A percentile compares a stretch with the other conserved stretches of the same genome.
phyloP scores from a whole-genome alignment of 1,139 yeast species.

The Yamadazyma conglobata region DNA sequence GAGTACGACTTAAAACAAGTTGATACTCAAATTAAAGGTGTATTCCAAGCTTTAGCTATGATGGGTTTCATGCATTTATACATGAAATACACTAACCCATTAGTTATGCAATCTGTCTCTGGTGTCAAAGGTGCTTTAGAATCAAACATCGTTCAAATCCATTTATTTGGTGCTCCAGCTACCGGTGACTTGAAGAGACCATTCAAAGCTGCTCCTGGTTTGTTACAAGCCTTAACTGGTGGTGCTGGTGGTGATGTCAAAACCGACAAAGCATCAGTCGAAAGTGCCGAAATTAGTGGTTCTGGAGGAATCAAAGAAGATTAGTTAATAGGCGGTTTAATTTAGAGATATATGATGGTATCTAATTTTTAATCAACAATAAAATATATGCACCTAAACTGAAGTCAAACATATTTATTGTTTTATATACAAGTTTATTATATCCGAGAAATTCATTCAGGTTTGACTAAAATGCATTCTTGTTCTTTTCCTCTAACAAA shows the following conservation, averaged over 20 bases:
- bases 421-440: background rate
- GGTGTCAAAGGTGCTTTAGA: constrained; percentile 90
- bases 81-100: constrained; percentile 97
- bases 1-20: constrained; percentile 92
- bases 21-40: constrained; percentile 71
- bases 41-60: constrained; percentile 91
- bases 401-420: too few relatives aligned
- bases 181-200: constrained; percentile 95
- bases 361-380: background rate
- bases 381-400: too few relatives aligned
- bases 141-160: constrained; percentile 88
- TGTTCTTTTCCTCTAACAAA: constrained; percentile 59
- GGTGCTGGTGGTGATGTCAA: constrained; percentile 48
- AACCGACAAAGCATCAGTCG: constrained; percentile 85
- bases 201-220: constrained; percentile 82
- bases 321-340: too few relatives aligned
- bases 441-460: too few relatives aligned
- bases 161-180: constrained; percentile 79
- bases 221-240: constrained; percentile 67
- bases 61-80: constrained; percentile 98
- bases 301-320: constrained; percentile 91
- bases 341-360: constrained; percentile 12
- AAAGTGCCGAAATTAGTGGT: constrained; percentile 82
- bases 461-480: constrained; percentile 55
- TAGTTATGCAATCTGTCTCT: constrained; percentile 89